These are phyloP conservation scores for Acanthochlamys bracteata DNA, from an alignment of 106 monocot genomes.

Conservation along the genomic window DNA sequence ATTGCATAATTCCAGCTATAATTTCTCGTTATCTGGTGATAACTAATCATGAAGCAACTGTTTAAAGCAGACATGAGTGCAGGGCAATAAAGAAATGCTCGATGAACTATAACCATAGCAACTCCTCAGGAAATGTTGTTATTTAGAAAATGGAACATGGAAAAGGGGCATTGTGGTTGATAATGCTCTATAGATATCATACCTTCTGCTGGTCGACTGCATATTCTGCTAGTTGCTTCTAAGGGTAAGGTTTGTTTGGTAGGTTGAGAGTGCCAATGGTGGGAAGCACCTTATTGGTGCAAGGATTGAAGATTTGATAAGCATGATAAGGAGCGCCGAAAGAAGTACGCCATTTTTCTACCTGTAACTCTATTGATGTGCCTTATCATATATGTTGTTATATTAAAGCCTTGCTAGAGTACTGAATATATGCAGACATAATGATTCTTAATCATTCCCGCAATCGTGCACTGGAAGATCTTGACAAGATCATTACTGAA, in stretches of 20 bases:
- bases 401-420: neutral
- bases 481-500: conserved; percentile 63
- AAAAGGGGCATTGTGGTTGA: too few relatives aligned
- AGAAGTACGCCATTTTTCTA: conserved; percentile 41
- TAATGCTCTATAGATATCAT: too few relatives aligned
- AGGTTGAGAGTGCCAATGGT: conserved; percentile 29
- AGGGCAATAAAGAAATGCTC: too few relatives aligned
- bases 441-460: conserved; percentile 86
- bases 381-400: neutral
- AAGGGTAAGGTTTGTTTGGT: conserved; percentile 3
- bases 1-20: too few relatives aligned
- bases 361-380: neutral
- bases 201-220: too few relatives aligned
- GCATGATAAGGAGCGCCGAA: conserved; percentile 65
- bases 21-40: too few relatives aligned
- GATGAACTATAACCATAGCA: too few relatives aligned
- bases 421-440: conserved; percentile 42
- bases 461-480: conserved; percentile 47
- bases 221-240: too few relatives aligned
- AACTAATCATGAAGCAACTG: too few relatives aligned
- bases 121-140: too few relatives aligned
- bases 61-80: too few relatives aligned
- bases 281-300: conserved; percentile 18
- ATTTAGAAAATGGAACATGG: too few relatives aligned
- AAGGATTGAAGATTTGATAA: conserved; percentile 50